Conservation (phyloP, 179 eudicot species). For the Spergularia azorica region DNA sequence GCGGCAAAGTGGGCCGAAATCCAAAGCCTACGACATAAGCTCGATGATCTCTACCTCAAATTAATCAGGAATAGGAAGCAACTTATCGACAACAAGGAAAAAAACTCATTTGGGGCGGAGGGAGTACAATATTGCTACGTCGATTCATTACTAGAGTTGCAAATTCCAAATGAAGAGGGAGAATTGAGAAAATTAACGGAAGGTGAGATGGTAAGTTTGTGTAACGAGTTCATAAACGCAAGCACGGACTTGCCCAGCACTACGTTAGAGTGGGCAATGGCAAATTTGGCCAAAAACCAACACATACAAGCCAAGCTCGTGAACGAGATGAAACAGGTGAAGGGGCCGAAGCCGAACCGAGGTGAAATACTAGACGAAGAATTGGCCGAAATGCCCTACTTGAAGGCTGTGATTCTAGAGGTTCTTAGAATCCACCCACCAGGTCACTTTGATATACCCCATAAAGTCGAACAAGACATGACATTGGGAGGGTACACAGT, state of each 20-base stretch:
- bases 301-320: constrained; percentile 12
- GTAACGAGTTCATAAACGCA: constrained; percentile 27
- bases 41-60: constrained; percentile 1
- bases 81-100: not conserved
- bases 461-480: constrained; percentile 6
- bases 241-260: constrained; percentile 26
- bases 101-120: not conserved
- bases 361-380: constrained; percentile 15
- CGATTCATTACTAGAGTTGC: constrained; percentile 19
- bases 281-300: constrained; percentile 20
- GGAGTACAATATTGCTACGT: constrained; percentile 21
- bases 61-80: constrained; percentile 14
- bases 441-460: constrained; percentile 20
- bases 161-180: constrained; percentile 18
- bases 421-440: constrained; percentile 24
- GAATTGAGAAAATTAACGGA: constrained; percentile 8
- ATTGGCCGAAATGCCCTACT: constrained; percentile 6
- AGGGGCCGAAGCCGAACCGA: not conserved
- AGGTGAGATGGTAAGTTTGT: constrained; percentile 16
- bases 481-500: constrained; percentile 17
- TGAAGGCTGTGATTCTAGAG: constrained; percentile 27
- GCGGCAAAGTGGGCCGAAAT: constrained; percentile 13
- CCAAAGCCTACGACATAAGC: constrained; percentile 12
- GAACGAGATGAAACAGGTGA: not conserved
- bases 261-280: constrained; percentile 18